A percentile compares a stretch with the other conserved stretches of the same genome.
These are phyloP conservation scores for Aspergillus udagawae DNA, from an alignment of 2,329 filamentous ascomycete species.

Conservation along the genomic window DNA sequence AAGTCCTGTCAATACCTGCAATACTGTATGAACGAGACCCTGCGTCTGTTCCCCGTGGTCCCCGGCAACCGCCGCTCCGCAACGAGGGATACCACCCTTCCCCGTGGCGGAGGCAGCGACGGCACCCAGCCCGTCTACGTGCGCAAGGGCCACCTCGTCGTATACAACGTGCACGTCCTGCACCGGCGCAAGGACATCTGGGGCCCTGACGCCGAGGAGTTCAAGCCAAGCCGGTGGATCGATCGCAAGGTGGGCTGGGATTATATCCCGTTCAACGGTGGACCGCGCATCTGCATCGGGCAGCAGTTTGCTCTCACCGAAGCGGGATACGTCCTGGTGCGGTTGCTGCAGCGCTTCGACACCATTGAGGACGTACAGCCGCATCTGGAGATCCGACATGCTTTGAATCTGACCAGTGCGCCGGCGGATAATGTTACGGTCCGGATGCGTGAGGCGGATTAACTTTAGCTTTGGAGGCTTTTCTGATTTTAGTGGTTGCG, in stretches of 20 bases:
- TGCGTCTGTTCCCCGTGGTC: conserved; percentile 46
- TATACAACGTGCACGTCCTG: conserved; percentile 67
- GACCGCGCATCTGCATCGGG: conserved; percentile 69
- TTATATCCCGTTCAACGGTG: conserved; percentile 73
- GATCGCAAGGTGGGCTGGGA: conserved; percentile 61
- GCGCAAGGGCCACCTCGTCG: conserved; percentile 61
- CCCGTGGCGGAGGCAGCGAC: conserved; percentile 58
- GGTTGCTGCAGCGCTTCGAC: conserved; percentile 69
- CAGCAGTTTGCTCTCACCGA: conserved; percentile 80
- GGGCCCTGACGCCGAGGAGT: conserved; percentile 48
- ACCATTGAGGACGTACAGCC: conserved; percentile 45
- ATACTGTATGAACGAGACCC: conserved; percentile 35
- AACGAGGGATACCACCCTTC: conserved; percentile 41
- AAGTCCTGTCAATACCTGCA: conserved; percentile 39
- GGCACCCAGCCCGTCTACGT: conserved; percentile 58
- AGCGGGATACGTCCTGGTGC: conserved; percentile 61
- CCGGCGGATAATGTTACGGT: not conserved
- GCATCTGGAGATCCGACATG: not conserved
- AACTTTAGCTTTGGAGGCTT: not conserved
- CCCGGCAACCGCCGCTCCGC: conserved; percentile 44
- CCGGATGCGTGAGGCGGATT: not conserved
- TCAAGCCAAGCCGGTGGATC: conserved; percentile 67
- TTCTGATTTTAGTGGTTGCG: no score
- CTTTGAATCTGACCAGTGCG: not conserved
- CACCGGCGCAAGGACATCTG: conserved; percentile 60